Evolutionary conservation across 2,329 filamentous ascomycete species (phyloP).

Genomic region (Botryotinia narcissicola): DNA sequence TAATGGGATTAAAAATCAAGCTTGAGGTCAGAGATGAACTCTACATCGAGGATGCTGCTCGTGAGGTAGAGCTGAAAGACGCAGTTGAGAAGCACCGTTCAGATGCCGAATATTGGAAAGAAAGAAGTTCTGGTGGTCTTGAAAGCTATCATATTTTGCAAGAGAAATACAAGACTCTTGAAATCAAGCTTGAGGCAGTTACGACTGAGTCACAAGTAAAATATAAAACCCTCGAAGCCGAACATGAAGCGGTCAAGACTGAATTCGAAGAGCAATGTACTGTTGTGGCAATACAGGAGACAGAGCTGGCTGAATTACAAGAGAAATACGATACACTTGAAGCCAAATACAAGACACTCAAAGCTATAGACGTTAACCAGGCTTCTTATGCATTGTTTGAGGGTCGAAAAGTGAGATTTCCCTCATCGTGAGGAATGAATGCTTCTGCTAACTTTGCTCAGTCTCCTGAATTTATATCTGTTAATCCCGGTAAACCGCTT

Average conservation of each 20-base stretch:
- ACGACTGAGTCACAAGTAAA: not conserved
- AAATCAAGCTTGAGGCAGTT: not conserved
- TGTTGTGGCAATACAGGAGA: not conserved
- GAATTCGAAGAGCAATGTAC: not conserved
- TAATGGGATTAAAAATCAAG: not conserved
- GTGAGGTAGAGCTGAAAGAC: not conserved
- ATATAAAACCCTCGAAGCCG: not conserved
- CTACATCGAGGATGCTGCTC: not conserved
- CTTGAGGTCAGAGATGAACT: not conserved
- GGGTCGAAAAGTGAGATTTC: not conserved
- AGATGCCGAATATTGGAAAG: not conserved
- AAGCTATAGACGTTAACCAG: not conserved
- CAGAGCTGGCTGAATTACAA: not conserved
- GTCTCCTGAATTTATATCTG: not conserved
- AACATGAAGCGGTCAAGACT: too few relatives aligned
- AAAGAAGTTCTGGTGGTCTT: not conserved
- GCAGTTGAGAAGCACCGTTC: not conserved
- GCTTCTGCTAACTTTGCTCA: not conserved
- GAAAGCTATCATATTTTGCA: not conserved
- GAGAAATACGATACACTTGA: not conserved
- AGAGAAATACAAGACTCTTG: not conserved
- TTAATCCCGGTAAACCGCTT: not conserved
- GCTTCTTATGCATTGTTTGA: not conserved
- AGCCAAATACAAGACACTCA: not conserved
- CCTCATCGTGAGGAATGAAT: not conserved